phyloP scores from a whole-genome alignment of 495 filamentous ascomycete genomes.

The Trichodelitschia bisporula region DNA sequence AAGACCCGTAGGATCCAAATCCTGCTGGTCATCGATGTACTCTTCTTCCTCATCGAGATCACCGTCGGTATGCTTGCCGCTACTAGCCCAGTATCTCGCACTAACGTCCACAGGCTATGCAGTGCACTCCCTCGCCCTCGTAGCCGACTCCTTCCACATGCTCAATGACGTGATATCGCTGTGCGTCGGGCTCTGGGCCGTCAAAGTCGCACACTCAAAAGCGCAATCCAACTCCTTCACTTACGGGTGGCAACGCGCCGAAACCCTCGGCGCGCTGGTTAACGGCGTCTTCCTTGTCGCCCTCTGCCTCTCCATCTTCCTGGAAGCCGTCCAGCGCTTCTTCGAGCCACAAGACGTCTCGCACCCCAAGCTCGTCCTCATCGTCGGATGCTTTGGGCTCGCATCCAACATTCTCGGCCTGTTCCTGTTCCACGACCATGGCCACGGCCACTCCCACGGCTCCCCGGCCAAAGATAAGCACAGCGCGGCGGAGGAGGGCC shows the following conservation, averaged over 20 bases:
- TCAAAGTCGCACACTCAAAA: slow-evolving; percentile 56
- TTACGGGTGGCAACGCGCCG: slow-evolving; percentile 97
- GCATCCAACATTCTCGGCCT: slow-evolving; percentile 76
- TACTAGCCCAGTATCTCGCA: slow-evolving; percentile 1
- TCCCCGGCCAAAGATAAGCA: slow-evolving; percentile 27
- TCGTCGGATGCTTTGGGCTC: slow-evolving; percentile 71
- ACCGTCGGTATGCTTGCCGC: slow-evolving; percentile 30
- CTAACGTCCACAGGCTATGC: slow-evolving; percentile 30
- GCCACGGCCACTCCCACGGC: slow-evolving; percentile 47
- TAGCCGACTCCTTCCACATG: slow-evolving; percentile 98
- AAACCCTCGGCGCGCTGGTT: slow-evolving; percentile 83
- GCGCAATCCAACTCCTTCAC: slow-evolving; percentile 71
- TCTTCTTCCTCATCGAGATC: slow-evolving; percentile 78
- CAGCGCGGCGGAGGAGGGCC: slow-evolving; percentile 22
- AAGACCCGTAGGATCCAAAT: slow-evolving; percentile 82
- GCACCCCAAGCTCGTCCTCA: slow-evolving; percentile 62
- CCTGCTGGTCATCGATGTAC: slow-evolving; percentile 69
- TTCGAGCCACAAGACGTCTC: slow-evolving; percentile 68
- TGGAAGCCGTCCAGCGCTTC: slow-evolving; percentile 77
- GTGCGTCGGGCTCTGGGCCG: slow-evolving; percentile 82
- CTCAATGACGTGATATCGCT: slow-evolving; percentile 93
- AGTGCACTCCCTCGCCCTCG: slow-evolving; percentile 74
- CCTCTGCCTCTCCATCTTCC: slow-evolving; percentile 79
- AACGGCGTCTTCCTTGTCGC: slow-evolving; percentile 96
- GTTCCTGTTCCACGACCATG: slow-evolving; percentile 76